Percentiles rank a stretch among this genome's conserved stretches.
Conservation (phyloP, 2,329 filamentous ascomycete genomes). For the Paraphaeosphaeria sporulosa region DNA sequence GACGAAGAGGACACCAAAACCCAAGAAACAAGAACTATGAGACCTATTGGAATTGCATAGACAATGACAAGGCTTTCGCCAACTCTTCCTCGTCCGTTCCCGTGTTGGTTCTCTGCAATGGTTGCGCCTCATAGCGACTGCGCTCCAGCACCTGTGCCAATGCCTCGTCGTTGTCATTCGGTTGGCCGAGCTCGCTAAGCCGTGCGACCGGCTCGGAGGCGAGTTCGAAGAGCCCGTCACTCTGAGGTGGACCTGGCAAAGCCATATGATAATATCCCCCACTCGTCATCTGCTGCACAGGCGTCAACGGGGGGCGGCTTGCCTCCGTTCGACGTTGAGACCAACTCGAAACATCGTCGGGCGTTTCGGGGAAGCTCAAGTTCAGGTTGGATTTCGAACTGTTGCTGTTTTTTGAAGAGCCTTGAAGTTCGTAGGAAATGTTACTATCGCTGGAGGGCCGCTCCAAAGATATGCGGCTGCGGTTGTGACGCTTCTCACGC, state of each 20-base stretch:
- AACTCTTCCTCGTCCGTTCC: background rate
- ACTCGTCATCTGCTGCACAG: background rate
- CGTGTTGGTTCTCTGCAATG: background rate
- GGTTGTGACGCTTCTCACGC: background rate
- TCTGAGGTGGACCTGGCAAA: background rate
- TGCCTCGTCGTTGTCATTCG: background rate
- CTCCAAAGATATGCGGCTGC: background rate
- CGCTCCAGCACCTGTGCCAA: background rate
- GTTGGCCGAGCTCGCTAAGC: background rate
- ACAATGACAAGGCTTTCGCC: background rate
- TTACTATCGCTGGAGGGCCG: background rate
- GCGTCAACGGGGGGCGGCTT: background rate
- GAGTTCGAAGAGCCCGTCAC: background rate
- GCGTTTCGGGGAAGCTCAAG: background rate
- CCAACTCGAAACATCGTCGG: background rate
- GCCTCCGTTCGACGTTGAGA: background rate
- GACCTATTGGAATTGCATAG: background rate
- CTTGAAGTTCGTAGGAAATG: background rate
- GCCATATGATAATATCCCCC: background rate
- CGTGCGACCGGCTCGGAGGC: background rate
- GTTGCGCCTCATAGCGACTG: background rate
- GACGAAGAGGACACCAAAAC: no score
- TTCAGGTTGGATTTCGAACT: background rate
- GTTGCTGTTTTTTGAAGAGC: background rate
- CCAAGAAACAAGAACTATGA: background rate